A percentile compares a stretch with the other conserved stretches of the same genome.
Evolutionary conservation across 78 protist genomes (phyloP).

Genomic region (Protostelium mycophagum): DNA sequence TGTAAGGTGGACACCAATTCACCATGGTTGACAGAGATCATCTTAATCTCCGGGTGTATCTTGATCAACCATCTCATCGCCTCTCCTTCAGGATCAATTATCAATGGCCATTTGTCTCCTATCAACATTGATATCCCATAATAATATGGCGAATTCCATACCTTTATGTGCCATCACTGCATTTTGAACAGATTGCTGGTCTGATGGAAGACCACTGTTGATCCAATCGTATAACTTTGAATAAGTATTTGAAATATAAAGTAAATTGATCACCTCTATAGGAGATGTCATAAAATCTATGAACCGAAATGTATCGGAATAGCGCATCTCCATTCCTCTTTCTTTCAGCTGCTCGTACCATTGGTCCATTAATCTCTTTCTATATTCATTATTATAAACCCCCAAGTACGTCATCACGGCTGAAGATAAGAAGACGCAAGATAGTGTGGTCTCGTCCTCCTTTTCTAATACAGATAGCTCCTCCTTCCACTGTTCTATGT

Average conservation of each 20-base stretch:
- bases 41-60: constrained; percentile 13
- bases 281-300: neutral
- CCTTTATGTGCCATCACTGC: constrained; percentile 69
- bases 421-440: constrained; percentile 72
- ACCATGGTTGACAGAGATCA: constrained; percentile 1
- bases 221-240: constrained; percentile 78
- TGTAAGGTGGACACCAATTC: constrained; percentile 48
- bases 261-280: constrained; percentile 38
- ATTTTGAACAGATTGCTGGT: constrained; percentile 67
- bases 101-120: constrained; percentile 78
- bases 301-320: constrained; percentile 19
- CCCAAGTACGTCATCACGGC: constrained; percentile 86
- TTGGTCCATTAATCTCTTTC: constrained; percentile 32
- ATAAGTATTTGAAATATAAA: constrained; percentile 26
- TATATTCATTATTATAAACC: constrained; percentile 52
- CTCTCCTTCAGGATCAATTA: constrained; percentile 90
- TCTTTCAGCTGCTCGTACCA: constrained; percentile 43
- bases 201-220: constrained; percentile 77
- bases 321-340: neutral
- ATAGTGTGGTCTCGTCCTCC: constrained; percentile 36
- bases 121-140: neutral
- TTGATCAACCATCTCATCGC: constrained; percentile 67
- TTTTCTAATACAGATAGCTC: constrained; percentile 10
- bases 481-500: constrained; percentile 63
- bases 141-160: neutral